Conservation (phyloP, 2,329 filamentous ascomycete species). For the Xylaria sp. region DNA sequence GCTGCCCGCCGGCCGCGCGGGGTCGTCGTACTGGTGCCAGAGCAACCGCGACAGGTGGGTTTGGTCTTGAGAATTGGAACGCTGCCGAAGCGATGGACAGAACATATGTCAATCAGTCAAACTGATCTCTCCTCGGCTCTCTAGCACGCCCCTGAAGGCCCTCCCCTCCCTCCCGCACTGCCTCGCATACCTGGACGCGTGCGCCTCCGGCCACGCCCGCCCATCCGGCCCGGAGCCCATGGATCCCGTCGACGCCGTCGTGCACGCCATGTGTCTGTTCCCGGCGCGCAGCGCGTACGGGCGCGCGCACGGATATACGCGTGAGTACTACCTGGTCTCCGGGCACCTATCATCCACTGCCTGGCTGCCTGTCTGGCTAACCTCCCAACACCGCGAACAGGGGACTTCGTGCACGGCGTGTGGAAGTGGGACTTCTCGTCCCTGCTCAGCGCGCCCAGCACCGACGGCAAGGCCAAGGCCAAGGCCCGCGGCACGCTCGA, state of each 20-base stretch:
- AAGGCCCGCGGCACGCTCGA: slow-evolving; percentile 37
- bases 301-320: slow-evolving; percentile 33
- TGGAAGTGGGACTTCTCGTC: slow-evolving; percentile 46
- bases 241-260: slow-evolving; percentile 29
- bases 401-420: slow-evolving; percentile 42
- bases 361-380: no score
- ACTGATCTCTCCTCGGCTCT: not conserved
- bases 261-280: slow-evolving; percentile 39
- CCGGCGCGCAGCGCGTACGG: slow-evolving; percentile 37
- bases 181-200: slow-evolving; percentile 30
- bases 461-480: no score
- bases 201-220: not conserved
- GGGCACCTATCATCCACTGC: no score
- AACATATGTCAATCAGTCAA: not conserved
- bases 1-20: slow-evolving; percentile 27
- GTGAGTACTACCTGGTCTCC: no score
- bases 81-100: no score
- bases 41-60: slow-evolving; percentile 33
- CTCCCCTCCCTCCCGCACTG: slow-evolving; percentile 26
- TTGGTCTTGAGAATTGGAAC: no score
- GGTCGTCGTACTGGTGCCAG: slow-evolving; percentile 41
- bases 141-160: slow-evolving; percentile 29
- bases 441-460: no score
- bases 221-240: no score
- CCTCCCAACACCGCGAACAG: no score